Evolutionary conservation across 2,329 filamentous ascomycete genomes (phyloP), one percentile per base, ranked within the genome.

Genomic region (Sporothrix humicola): DNA sequence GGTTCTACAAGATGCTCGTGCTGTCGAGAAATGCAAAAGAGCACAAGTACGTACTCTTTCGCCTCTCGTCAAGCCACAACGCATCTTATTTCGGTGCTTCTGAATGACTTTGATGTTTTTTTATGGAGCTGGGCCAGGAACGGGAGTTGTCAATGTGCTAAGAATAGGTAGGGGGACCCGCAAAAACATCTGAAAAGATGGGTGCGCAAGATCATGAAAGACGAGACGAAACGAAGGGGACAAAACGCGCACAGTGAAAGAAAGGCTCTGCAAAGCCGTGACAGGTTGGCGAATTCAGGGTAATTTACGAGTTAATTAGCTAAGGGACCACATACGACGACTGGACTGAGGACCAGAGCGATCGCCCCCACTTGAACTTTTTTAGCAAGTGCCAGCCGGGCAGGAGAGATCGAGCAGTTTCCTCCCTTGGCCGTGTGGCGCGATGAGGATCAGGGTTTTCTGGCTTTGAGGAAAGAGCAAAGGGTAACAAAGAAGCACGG

Each of bases 141-240:
- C 50, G 42, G 42, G 42, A 26, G 42, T 26, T 48, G 17, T 66
- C 58, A 37, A 52, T 69, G 65, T 69, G 50, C 66, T 69, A 69
- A 69, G 50, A 69, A 69, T 56, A 54, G 66, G 66, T 56, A 54
- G 66, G 66, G 66, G 63, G 46, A 15, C 26, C 66, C 50, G 66
- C 26, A 69, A 69, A 69, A 69, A 69, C 50, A 42, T 42, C n/a
- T 44, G 50, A 69, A 68, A 15, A 37, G 37, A 37, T 46, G 65
- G 65, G 13, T 8, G 15, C 46, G 15, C 46, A 2, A 37, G 7
- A 7, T 44, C 23, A n/a, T 52, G 48, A 52, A 68, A 68, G 65
- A 68, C 65, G 12, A 37, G 46, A 52, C 23, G 65, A 52, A 68
- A 68, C 42, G 42, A 48, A 48, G 42, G 42, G 31, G 42, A 23